Base-by-base conservation (phyloP, 2,329 filamentous ascomycete genomes). In the Tetracladium maxilliforme region DNA sequence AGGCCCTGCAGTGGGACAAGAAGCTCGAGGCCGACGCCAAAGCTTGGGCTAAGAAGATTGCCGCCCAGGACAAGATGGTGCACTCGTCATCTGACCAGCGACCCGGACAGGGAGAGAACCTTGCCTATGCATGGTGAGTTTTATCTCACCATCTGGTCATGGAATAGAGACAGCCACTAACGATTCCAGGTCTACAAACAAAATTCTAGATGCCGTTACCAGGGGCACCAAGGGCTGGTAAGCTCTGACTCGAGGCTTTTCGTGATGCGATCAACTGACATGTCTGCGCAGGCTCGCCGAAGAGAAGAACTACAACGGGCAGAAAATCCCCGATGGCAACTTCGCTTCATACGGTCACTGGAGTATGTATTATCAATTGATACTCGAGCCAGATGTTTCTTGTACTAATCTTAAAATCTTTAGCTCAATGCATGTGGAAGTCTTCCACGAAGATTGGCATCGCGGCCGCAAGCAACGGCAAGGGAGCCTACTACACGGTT, bases 51-150 rank as follows among this genome's bases (percentile, higher is more conserved):
- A 35, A 47, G 33, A 31, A 44, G 21, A 34, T 48, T 11, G 42
- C 35, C n/a, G 12, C 33, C 14, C 37, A 38, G 11, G 41, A 39
- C 22, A 38, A 41, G 23, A 18, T 48, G 28, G 24, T 42, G 25
- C 44, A 48, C 34, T 47, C 43, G 6, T 31, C 28, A 7, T 34
- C 37, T 11, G 33, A 37, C 19, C 32, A 38, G 21, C 37, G 42
- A 9, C 40, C 42, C 9, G 33, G 35, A 23, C 36, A 45, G 29
- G 48, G 44, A n/a, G 47, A 51, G 33, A 52, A 52, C 27, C 40
- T 52, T 11, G 47, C 41, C 34, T 39, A 30, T 42, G 40, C 21
- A 36, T 44, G 37, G 42, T 40, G 41, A 42, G 38, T 23, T 36
- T 33, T 6, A 39, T 34, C 38, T 38, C 7, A 33, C 41, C 35